Percentiles rank a stretch among this genome's conserved stretches.
These are phyloP conservation scores for Cercospora canescens DNA, from an alignment of 2,329 filamentous ascomycete species.

Conservation along the genomic window DNA sequence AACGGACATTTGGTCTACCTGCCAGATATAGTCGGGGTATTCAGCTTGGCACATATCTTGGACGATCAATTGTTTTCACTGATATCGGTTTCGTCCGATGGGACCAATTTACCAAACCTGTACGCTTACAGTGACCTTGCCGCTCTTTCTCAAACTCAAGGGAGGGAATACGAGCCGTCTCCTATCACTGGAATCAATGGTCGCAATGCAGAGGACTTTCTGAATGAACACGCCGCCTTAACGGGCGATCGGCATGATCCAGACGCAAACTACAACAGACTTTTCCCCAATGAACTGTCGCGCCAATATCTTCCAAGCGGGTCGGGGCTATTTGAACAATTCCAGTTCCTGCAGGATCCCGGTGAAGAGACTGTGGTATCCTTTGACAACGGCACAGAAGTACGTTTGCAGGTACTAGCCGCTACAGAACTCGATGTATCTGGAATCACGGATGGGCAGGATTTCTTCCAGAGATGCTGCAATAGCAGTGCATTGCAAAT, in stretches of 20 bases:
- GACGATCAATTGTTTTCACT: slow-evolving; percentile 1
- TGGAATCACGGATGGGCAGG: slow-evolving; percentile 39
- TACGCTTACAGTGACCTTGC: slow-evolving; percentile 35
- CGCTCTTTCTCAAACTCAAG: background rate
- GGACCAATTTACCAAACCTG: slow-evolving; percentile 38
- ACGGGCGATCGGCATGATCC: slow-evolving; percentile 40
- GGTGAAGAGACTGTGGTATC: background rate
- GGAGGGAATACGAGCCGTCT: slow-evolving; percentile 26
- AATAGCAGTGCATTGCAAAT: background rate
- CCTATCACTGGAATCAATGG: slow-evolving; percentile 42
- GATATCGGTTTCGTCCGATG: slow-evolving; percentile 37
- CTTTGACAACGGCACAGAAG: slow-evolving; percentile 3
- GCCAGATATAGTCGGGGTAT: slow-evolving; percentile 39
- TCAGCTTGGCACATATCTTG: slow-evolving; percentile 36
- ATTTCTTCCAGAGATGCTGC: slow-evolving; percentile 44
- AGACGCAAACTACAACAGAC: slow-evolving; percentile 42
- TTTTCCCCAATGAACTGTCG: slow-evolving; percentile 37
- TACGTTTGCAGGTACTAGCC: background rate
- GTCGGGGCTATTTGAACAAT: background rate
- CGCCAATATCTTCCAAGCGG: background rate
- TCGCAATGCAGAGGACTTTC: slow-evolving; percentile 34
- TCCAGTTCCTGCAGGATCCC: background rate
- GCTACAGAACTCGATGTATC: slow-evolving; percentile 24
- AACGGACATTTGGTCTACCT: slow-evolving; percentile 44
- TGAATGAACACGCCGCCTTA: slow-evolving; percentile 36